A percentile compares a stretch with the other conserved stretches of the same genome.
These are phyloP conservation scores for Coniferiporia weirii DNA, from an alignment of 1,284 basidiomycete genomes.

Conservation along the genomic window DNA sequence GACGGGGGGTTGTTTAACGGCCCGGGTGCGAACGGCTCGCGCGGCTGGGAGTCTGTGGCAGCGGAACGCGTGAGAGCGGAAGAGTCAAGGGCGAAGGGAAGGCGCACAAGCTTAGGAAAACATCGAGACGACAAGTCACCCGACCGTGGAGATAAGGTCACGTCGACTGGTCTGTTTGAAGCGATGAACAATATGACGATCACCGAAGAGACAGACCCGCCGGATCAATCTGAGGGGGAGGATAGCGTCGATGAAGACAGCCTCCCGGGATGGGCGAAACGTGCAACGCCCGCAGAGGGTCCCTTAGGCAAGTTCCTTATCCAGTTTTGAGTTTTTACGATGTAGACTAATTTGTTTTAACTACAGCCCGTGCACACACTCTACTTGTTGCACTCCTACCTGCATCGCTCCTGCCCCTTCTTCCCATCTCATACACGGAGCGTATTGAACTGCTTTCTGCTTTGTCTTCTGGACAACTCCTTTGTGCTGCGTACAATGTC, in stretches of 20 bases:
- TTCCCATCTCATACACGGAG: slow-evolving; percentile 36
- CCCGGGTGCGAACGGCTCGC: slow-evolving; percentile 34
- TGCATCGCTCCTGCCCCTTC: slow-evolving; percentile 36
- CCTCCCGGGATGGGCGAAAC: slow-evolving; percentile 70
- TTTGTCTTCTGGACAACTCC: slow-evolving; percentile 72
- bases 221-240: slow-evolving; percentile 30
- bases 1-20: slow-evolving; percentile 69
- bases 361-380: slow-evolving; percentile 54
- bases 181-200: slow-evolving; percentile 26
- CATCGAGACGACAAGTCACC: slow-evolving; percentile 46
- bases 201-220: slow-evolving; percentile 46
- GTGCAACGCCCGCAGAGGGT: slow-evolving; percentile 47
- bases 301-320: slow-evolving; percentile 45
- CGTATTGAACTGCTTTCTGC: slow-evolving; percentile 42
- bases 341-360: background rate
- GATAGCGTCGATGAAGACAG: slow-evolving; percentile 56
- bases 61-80: slow-evolving; percentile 32
- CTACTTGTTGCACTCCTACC: slow-evolving; percentile 47
- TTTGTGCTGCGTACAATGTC: slow-evolving; percentile 77
- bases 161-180: slow-evolving; percentile 17
- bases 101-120: slow-evolving; percentile 44
- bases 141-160: slow-evolving; percentile 41
- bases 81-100: slow-evolving; percentile 32
- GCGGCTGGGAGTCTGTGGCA: slow-evolving; percentile 46
- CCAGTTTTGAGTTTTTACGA: background rate